A percentile compares a stretch with the other conserved stretches of the same genome.
Evolutionary conservation across 139 green algal genomes (phyloP).

Genomic region (Auxenochlorella pyrenoidosa): DNA sequence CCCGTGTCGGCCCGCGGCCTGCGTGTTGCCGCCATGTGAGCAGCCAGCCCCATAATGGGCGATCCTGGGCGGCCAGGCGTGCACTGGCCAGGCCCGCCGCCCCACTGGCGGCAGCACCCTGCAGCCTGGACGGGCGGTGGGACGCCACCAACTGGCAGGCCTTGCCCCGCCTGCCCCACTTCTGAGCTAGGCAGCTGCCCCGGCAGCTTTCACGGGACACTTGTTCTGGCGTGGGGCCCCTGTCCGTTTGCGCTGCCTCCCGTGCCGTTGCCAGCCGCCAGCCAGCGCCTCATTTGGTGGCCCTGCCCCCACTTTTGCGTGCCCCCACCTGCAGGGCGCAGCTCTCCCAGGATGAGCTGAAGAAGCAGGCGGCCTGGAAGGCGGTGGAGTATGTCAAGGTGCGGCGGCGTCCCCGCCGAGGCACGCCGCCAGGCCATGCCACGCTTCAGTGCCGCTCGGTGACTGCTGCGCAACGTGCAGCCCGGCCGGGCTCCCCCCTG

Average conservation of each 20-base stretch:
- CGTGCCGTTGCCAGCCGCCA: neutral
- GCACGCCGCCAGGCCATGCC: neutral
- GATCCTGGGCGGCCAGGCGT: neutral
- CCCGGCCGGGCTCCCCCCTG: too few species aligned
- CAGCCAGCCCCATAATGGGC: neutral
- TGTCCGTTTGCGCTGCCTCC: neutral
- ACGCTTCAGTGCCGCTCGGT: too few species aligned
- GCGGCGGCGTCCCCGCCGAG: neutral
- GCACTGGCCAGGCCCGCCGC: neutral
- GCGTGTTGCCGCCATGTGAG: constrained; percentile 8
- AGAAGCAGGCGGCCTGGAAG: constrained; percentile 94
- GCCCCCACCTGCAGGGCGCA: neutral
- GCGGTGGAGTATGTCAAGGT: constrained; percentile 96
- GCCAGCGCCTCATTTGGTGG: too few species aligned
- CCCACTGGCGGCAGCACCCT: neutral
- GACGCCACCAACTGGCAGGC: too few species aligned
- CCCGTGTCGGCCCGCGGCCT: neutral
- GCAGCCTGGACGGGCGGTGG: too few species aligned
- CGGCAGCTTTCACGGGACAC: neutral
- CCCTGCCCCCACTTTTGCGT: neutral
- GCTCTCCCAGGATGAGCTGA: constrained; percentile 91
- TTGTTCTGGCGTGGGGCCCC: neutral
- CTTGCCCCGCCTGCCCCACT: neutral
- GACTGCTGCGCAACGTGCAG: too few species aligned
- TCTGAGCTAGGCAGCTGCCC: neutral